phyloP scores from a whole-genome alignment of 225 moss, liverwort and hornwort species.

The Anthoceros angustus region DNA sequence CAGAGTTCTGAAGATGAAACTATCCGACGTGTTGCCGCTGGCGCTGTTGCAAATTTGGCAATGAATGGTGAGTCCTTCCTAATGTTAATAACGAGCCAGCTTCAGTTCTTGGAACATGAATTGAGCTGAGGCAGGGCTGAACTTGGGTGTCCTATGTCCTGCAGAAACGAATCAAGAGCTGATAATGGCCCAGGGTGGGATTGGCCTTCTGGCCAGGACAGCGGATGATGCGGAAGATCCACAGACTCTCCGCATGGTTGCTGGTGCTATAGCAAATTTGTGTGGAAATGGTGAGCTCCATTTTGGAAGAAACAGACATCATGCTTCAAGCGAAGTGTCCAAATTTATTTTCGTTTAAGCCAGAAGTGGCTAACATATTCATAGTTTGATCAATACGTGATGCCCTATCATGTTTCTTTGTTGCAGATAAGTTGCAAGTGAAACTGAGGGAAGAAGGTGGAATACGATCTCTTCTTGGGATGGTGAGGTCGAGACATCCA shows the following conservation, averaged over 20 bases:
- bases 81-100: too few relatives aligned
- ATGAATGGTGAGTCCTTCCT: slow-evolving; percentile 54
- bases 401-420: background rate
- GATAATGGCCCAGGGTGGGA: slow-evolving; percentile 94
- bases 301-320: background rate
- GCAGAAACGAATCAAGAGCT: slow-evolving; percentile 94
- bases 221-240: slow-evolving; percentile 93
- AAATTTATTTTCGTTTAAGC: too few relatives aligned
- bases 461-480: slow-evolving; percentile 78
- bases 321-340: too few relatives aligned
- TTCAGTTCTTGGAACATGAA: background rate
- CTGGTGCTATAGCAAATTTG: slow-evolving; percentile 82
- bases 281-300: slow-evolving; percentile 64
- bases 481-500: slow-evolving; percentile 85
- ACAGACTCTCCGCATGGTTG: slow-evolving; percentile 80
- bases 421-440: slow-evolving; percentile 71
- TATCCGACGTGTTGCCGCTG: slow-evolving; percentile 91
- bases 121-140: too few relatives aligned
- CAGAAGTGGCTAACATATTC: too few relatives aligned
- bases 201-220: slow-evolving; percentile 70
- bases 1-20: slow-evolving; percentile 98
- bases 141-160: background rate
- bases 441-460: slow-evolving; percentile 90
- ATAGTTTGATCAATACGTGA: background rate
- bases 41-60: slow-evolving; percentile 95